Evolutionary conservation across 2,329 filamentous ascomycete genomes (phyloP).

Genomic region (Fusarium poae): DNA sequence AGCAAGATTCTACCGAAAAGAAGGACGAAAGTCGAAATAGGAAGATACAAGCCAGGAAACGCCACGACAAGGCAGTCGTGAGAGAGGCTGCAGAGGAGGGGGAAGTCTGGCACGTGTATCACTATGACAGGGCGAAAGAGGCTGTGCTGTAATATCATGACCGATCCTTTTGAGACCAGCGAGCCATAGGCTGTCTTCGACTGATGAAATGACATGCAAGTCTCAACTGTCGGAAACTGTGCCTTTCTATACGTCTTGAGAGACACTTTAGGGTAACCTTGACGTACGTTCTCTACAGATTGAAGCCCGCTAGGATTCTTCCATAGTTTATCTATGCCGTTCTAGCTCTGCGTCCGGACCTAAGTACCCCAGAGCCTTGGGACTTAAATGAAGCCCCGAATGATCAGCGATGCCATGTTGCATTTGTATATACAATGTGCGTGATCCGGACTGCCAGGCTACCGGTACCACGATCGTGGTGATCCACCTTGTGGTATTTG

Average conservation of each 20-base stretch:
- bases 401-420: conserved; percentile 35
- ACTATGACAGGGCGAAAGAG: conserved; percentile 34
- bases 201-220: background rate
- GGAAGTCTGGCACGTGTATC: conserved; percentile 16
- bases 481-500: conserved; percentile 27
- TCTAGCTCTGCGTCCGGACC: background rate
- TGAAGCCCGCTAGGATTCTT: background rate
- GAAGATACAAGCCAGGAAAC: conserved; percentile 17
- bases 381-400: conserved; percentile 1
- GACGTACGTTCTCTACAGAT: background rate
- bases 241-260: background rate
- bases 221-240: too few relatives aligned
- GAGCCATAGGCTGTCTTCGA: background rate
- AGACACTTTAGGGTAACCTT: background rate
- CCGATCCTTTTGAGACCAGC: background rate
- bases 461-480: conserved; percentile 23
- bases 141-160: conserved; percentile 17
- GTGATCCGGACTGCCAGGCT: background rate
- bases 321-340: background rate
- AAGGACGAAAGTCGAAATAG: conserved; percentile 4
- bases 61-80: conserved; percentile 17
- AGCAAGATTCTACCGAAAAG: background rate
- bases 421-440: conserved; percentile 16
- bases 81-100: conserved; percentile 3
- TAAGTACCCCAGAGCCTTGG: background rate